Base-by-base conservation (phyloP, 768 basidiomycete genomes). In the Auriculariales sp. region DNA sequence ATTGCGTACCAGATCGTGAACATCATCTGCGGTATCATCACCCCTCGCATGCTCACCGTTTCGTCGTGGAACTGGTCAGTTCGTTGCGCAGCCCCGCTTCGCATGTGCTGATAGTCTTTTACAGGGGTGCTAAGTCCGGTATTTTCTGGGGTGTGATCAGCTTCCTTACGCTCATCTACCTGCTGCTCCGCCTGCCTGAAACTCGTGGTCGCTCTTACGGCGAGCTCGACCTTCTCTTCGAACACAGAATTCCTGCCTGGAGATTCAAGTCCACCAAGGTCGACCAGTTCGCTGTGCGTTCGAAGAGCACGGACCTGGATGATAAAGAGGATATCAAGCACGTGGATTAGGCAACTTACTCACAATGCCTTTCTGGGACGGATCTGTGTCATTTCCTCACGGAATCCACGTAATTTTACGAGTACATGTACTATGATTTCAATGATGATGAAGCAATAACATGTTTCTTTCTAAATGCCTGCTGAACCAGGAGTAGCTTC, bases 161-260 rank as follows among this genome's bases (percentile, higher is more conserved):
- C 24, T 31, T 29, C 22, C 28, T 58, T 51, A 51, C 55, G 51
- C 48, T 57, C 9, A 27, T 53, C 35, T 56, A 44, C 47, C 48
- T 44, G 48, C 24, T 44, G 1, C 39, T 44, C 12, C 39, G 39
- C 6, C 22, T 44, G 3, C 39, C 39, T 1, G 39, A 51, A 33
- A 52, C 56, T 61, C 46, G 32, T 17, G 29, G 28, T 19, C 28
- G 36, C 9, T 25, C 28, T 1, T 63, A 60, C 50, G 61, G 62
- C 22, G 67, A 70, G 53, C 56, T 69, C 46, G 66, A 67, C 53
- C 39, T 68, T 28, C 57, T 69, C 32, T 69, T 69, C 52, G 63
- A 66, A 51, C 47, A 62, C 33, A 46, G 52, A 3, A 55, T 68
- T 14, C 53, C 64, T 4, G 66, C 64, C 12, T 56, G 64, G 52